phyloP scores from a whole-genome alignment of 2,329 filamentous ascomycete genomes.

The Coniochaeta pulveracea region DNA sequence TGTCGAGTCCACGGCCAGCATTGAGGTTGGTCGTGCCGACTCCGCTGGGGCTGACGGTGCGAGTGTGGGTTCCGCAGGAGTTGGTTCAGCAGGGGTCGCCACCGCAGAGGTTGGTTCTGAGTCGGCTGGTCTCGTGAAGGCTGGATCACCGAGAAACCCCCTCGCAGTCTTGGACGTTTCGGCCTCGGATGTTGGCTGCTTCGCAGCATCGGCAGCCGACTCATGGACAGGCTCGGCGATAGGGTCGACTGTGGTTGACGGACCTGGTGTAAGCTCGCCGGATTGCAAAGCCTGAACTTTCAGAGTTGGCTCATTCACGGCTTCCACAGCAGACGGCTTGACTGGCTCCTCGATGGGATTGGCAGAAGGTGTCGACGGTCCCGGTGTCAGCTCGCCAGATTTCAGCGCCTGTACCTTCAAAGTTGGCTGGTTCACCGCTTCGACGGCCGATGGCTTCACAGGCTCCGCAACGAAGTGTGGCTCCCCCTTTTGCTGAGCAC shows the following conservation, averaged over 20 bases:
- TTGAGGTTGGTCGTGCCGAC: too few species aligned
- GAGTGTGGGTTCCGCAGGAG: too few species aligned
- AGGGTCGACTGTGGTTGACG: conserved; percentile 3
- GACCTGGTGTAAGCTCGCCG: conserved; percentile 4
- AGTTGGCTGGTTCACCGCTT: background rate
- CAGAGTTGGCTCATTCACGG: too few species aligned
- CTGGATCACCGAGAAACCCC: background rate
- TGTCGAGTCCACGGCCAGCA: too few species aligned
- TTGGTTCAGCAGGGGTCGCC: conserved; percentile 9
- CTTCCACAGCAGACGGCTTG: background rate
- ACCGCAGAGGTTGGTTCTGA: conserved; percentile 6
- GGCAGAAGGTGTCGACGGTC: background rate
- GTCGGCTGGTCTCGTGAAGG: conserved; percentile 10
- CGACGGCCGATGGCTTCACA: background rate
- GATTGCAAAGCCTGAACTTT: too few species aligned
- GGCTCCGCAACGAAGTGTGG: background rate
- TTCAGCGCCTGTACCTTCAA: too few species aligned
- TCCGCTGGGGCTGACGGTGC: conserved; percentile 10
- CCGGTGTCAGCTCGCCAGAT: too few species aligned
- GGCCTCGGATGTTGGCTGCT: conserved; percentile 9
- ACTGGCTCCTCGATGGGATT: background rate
- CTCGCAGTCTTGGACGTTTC: conserved; percentile 10
- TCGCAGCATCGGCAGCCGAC: background rate
- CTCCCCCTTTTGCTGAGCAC: background rate
- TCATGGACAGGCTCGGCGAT: background rate